Conservation (phyloP, 2,329 filamentous ascomycete species). For the Xylariales sp. region DNA sequence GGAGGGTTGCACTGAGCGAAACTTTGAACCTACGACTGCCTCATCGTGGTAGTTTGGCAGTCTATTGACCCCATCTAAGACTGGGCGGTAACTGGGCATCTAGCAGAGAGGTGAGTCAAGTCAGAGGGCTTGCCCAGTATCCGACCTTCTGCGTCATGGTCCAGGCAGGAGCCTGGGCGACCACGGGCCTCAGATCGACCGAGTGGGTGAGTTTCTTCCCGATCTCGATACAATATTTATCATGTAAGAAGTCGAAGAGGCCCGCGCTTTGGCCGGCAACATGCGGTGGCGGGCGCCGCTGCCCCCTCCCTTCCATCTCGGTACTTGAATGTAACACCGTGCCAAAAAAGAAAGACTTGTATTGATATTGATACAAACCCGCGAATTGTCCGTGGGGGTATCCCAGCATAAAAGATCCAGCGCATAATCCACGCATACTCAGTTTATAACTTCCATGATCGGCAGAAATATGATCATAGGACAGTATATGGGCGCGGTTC, state of each 20-base stretch:
- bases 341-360: background rate
- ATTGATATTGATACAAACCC: background rate
- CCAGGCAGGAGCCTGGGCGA: no score
- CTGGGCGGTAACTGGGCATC: no score
- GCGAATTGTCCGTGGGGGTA: no score
- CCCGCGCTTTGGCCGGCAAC: background rate
- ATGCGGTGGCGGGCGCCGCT: background rate
- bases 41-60: background rate
- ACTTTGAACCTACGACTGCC: background rate
- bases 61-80: background rate
- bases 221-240: background rate
- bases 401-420: no score
- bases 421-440: no score
- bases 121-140: background rate
- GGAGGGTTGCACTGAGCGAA: background rate
- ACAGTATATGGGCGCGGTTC: no score
- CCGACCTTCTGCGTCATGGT: background rate
- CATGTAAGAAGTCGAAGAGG: background rate
- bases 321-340: constrained; percentile 7
- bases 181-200: background rate
- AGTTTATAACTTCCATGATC: no score
- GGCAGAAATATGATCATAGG: no score
- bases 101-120: background rate
- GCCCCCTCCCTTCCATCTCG: background rate
- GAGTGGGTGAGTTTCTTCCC: background rate